Base-by-base conservation (phyloP, 2,329 filamentous ascomycete species). In the Pseudogymnoascus sp. region DNA sequence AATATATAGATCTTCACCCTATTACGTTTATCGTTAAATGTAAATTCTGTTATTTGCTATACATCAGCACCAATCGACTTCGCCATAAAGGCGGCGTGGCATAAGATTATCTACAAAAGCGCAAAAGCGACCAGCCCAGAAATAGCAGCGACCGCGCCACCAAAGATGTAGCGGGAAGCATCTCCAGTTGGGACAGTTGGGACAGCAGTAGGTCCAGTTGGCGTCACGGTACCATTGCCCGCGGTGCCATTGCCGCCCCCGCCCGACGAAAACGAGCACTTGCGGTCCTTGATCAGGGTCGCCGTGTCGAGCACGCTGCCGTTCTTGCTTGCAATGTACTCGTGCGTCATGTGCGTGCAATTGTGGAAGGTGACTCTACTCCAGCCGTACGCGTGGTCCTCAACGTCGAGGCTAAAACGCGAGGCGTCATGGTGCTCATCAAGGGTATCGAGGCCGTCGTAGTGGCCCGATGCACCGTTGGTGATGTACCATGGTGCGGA, bases 281-380 rank as follows among this genome's bases (percentile, higher is more conserved):
- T 64, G 14, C 62, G 41, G 32, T 61, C 60, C 58, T 65, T 65
- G 32, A 54, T 72, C 28, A 74, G 62, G 2, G 70, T 71, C 16
- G 70, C 71, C 6, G 64, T 60, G 64, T 74, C 72, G 7, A 71
- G 58, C 1, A 74, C 70, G 28, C 62, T 62, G 50, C 65, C 65
- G 62, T 71, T 73, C 12, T 61, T 68, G 62, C 66, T 70, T 20
- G 68, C 68, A 20, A 76, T 64, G 54, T 73, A 73, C 20, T 75
- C 69, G 63, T 74, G 72, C 12, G 70, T 73, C 67, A 77, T 39
- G 62, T 76, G 74, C 2, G 73, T 72, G 58, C 68, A 67, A 65
- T 77, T 76, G 66, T 75, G 73, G 62, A 77, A 75, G 1, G 70
- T 74, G 47, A 77, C 65, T 41, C 65, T 68, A 50, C 67, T 71